phyloP scores from a whole-genome alignment of 1,284 basidiomycete genomes.

The Neonothopanus nambi region DNA sequence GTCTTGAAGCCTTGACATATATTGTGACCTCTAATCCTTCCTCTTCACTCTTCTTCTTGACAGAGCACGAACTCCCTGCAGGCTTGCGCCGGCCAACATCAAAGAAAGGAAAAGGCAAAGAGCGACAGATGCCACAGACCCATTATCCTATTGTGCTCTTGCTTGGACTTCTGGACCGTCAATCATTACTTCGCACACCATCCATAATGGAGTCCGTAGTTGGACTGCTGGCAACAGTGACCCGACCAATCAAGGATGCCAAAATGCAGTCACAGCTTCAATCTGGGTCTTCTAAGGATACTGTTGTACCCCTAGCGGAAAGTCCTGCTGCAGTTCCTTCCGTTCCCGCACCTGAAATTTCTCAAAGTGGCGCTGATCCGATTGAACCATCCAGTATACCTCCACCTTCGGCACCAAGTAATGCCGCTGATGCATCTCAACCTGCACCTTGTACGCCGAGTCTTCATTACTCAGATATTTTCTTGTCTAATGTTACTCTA shows the following conservation, averaged over 20 bases:
- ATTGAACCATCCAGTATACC: not conserved
- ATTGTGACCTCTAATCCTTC: conserved; percentile 84
- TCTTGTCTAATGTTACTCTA: conserved; percentile 1
- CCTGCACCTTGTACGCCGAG: conserved; percentile 4
- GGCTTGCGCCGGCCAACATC: conserved; percentile 67
- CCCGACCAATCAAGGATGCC: conserved; percentile 70
- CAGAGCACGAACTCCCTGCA: conserved; percentile 85
- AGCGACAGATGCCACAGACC: conserved; percentile 76
- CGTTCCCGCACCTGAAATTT: conserved; percentile 5
- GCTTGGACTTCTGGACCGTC: conserved; percentile 83
- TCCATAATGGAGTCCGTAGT: conserved; percentile 92
- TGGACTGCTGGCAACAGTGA: conserved; percentile 81
- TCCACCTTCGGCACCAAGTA: conserved; percentile 14
- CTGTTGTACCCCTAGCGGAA: conserved; percentile 15
- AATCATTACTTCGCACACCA: conserved; percentile 81
- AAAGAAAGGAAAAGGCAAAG: conserved; percentile 93
- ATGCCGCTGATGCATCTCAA: conserved; percentile 11
- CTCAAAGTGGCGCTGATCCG: not conserved
- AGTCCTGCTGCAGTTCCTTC: conserved; percentile 16
- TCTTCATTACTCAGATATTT: not conserved
- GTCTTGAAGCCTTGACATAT: conserved; percentile 84
- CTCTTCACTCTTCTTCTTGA: conserved; percentile 90
- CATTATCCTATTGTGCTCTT: conserved; percentile 91
- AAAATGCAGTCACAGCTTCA: conserved; percentile 35
- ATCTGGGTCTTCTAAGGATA: conserved; percentile 8